Percentiles rank a stretch among this genome's conserved stretches.
phyloP scores from a whole-genome alignment of 257 asterid species.

The Coffea eugenioides region DNA sequence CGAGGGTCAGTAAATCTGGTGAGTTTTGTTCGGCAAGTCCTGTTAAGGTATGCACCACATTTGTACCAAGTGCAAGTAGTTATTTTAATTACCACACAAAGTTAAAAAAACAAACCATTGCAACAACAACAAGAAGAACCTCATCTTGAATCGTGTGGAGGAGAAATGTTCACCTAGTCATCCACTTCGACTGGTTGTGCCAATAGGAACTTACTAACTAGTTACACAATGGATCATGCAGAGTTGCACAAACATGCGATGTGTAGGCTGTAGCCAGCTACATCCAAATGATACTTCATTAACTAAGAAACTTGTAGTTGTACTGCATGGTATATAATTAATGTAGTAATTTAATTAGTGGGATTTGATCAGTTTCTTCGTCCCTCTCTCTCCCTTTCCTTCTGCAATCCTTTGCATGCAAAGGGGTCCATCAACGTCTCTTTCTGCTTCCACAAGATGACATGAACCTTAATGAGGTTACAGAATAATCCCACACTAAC shows the following conservation, averaged over 20 bases:
- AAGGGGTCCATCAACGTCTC: constrained; percentile 35
- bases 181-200: not conserved
- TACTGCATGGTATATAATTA: not conserved
- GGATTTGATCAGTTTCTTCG: not conserved
- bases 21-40: not conserved
- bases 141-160: not conserved
- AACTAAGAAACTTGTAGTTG: not conserved
- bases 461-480: constrained; percentile 36
- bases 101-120: not conserved
- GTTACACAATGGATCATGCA: not conserved
- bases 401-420: not conserved
- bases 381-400: not conserved
- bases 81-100: not conserved
- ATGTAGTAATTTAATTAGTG: not conserved
- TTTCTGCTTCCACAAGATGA: constrained; percentile 51
- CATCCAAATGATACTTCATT: not conserved
- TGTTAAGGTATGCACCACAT: not conserved
- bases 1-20: not conserved
- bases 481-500: constrained; percentile 31
- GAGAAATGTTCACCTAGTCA: not conserved
- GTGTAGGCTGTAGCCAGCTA: not conserved
- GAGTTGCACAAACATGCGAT: not conserved
- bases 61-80: not conserved
- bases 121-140: not conserved
- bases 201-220: not conserved